Base-by-base conservation (phyloP, 148 eudicot species). In the Vaccinium macrocarpon region DNA sequence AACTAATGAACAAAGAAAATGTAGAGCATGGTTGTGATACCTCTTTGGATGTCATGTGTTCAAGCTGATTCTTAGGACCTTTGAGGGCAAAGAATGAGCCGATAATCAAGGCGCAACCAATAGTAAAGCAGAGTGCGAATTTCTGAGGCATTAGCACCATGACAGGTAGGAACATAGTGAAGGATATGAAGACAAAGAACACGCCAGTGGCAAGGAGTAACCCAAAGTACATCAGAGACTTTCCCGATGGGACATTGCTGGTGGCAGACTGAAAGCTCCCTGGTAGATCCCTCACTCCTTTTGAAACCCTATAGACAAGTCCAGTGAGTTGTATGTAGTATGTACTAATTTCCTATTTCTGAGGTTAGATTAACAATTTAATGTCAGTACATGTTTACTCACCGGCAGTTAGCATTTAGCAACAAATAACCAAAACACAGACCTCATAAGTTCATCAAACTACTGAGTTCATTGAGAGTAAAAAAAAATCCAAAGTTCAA, bases 121-220 rank as follows among this genome's bases (percentile, higher is more conserved):
- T 51, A 53, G 93, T 91, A 85, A 91, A 91, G 85, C 92, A 91
- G 87, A 91, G 80, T 53, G 93, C 93, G 82, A 91, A 91, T 56
- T 91, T 91, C 80, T 91, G 93, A 87, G 93, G 93, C 88, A 87
- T 86, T 57, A 91, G 84, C 81, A 91, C 91, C 93, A 91, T 91
- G 42, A 91, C 93, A 21, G 93, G 93, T 29, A 91, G 93, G 84
- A 91, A 91, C 88, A 91, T 90, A 35, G 92, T 90, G 88, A 91
- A 88, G 15, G 91, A 90, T 32, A 91, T 90, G 87, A 91, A 90
- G 82, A 91, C 82, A 29, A 91, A 90, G 84, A 91, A 91, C 57
- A 90, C 86, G 14, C 93, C 93, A 25, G 89, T 46, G 5, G 91
- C 92, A 70, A 91, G 91, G 61, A 91, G 84, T 84, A 90, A 78